Evolutionary conservation across 2,329 filamentous ascomycete species (phyloP).

Genomic region (Ophiostoma quercus): DNA sequence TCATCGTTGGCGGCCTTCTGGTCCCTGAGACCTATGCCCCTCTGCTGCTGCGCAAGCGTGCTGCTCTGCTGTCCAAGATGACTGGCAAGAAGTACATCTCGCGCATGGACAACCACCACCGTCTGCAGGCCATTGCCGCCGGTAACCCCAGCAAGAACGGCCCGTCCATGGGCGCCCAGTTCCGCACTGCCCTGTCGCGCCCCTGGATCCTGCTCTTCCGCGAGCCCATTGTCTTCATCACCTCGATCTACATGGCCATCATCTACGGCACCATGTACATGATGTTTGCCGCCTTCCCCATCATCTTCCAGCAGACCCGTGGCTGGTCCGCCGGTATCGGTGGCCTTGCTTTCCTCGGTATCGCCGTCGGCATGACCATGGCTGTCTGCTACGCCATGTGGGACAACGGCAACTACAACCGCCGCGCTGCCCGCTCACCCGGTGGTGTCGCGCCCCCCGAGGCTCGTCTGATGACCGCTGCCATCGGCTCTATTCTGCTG

Average conservation of each 20-base stretch:
- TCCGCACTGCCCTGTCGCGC: conserved; percentile 54
- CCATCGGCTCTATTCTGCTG: conserved; percentile 57
- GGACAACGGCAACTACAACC: conserved; percentile 52
- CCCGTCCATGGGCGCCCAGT: conserved; percentile 45
- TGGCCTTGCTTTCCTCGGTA: conserved; percentile 62
- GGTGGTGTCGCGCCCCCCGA: conserved; percentile 60
- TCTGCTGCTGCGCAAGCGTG: conserved; percentile 51
- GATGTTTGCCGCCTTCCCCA: conserved; percentile 57
- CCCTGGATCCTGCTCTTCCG: conserved; percentile 65
- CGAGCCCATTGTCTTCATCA: conserved; percentile 64
- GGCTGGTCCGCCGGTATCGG: conserved; percentile 56
- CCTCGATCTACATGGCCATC: conserved; percentile 62
- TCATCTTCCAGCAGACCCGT: conserved; percentile 58
- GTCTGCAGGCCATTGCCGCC: background rate
- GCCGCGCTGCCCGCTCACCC: conserved; percentile 38
- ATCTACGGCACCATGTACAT: conserved; percentile 55
- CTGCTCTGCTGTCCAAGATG: conserved; percentile 44
- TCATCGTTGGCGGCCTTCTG: conserved; percentile 47
- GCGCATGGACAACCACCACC: conserved; percentile 29
- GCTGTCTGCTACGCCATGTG: conserved; percentile 52
- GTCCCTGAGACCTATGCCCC: conserved; percentile 60
- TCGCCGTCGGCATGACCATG: conserved; percentile 60
- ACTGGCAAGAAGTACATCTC: conserved; percentile 55
- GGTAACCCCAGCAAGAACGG: conserved; percentile 24
- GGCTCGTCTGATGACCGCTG: conserved; percentile 56